Base-by-base conservation (phyloP, 1,139 yeast genomes). In the Yamadazyma trypodendri region DNA sequence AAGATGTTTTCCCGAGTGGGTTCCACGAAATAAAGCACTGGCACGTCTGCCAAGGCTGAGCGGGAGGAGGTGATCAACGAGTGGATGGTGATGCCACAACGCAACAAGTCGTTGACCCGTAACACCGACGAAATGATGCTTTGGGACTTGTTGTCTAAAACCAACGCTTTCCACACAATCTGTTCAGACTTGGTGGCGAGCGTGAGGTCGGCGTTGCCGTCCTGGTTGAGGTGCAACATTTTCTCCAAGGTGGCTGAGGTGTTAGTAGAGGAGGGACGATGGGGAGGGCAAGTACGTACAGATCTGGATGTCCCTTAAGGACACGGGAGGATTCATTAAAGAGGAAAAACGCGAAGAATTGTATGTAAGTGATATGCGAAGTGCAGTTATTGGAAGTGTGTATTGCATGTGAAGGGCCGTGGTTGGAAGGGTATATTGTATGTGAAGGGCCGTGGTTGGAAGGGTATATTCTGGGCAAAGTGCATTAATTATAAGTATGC, bases 71-170 rank as follows among this genome's bases (percentile, higher is more conserved):
- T 71, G 39, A 90, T 78, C 41, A 84, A 63, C 44, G 92, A 73
- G 58, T 92, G 97, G 49, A 89, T 84, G 0, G 98, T 92, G 40
- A 92, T 81, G 5, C 97, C 97, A 53, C 88, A 85, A 43, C 84
- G 79, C 52, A 90, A 72, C 50, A 92, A 69, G 57, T 94, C 98
- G 54, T 88, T 89, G 43, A 92, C 96, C 43, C 97, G 72, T 42
- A 94, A 63, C 8, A 92, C 94, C 7, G 96, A 85, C 1, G 97
- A 89, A 13, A 92, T 77, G 34, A 92, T 83, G 14, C 86, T 84
- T 27, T 95, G 84, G 24, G 96, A 86, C 41, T 83, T 77, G 28
- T 72, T 57, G 59, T 92, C 99, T 51, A 92, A 72, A 7, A 94
- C 79, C 41, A 92, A 72, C n/a, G 87, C 96, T 58, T 94, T 92